These are phyloP conservation scores for Athelia sp. DNA, from an alignment of 1,284 basidiomycete species.

Conservation along the genomic window DNA sequence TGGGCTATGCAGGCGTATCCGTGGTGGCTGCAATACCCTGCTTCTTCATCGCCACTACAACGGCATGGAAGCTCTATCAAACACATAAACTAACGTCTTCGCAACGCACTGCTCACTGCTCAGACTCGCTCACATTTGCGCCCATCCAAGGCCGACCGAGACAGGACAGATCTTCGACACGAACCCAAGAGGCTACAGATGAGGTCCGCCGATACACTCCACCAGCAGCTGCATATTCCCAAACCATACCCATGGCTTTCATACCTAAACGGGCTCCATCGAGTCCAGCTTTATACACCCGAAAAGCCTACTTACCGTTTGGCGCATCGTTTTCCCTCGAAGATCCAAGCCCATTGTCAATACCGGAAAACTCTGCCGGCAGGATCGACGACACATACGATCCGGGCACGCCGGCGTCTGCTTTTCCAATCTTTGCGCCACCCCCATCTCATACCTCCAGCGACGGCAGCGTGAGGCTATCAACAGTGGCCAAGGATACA, in stretches of 20 bases:
- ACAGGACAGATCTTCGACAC: too few species aligned
- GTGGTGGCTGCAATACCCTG: conserved; percentile 48
- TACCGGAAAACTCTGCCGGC: conserved; percentile 15
- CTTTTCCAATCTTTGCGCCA: conserved; percentile 28
- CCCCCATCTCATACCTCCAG: conserved; percentile 11
- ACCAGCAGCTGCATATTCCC: conserved; percentile 10
- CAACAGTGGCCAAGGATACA: too few species aligned
- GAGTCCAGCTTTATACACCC: conserved; percentile 15
- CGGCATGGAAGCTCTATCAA: conserved; percentile 28
- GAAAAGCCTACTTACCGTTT: conserved; percentile 21
- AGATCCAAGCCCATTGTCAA: conserved; percentile 6
- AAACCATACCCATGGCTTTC: conserved; percentile 9
- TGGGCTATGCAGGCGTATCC: conserved; percentile 55
- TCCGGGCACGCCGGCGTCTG: conserved; percentile 19
- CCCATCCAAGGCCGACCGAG: too few species aligned
- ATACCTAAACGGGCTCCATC: conserved; percentile 15
- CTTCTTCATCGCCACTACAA: conserved; percentile 40
- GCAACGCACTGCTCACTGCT: conserved; percentile 23
- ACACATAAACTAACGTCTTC: conserved; percentile 31
- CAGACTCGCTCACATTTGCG: conserved; percentile 1
- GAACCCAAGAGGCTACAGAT: not conserved
- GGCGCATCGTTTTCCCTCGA: conserved; percentile 8
- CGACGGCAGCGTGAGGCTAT: not conserved
- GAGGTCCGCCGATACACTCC: conserved; percentile 18
- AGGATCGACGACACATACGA: conserved; percentile 10